Base-by-base conservation (phyloP, 2,329 filamentous ascomycete species). In the Hansfordia pulvinata region DNA sequence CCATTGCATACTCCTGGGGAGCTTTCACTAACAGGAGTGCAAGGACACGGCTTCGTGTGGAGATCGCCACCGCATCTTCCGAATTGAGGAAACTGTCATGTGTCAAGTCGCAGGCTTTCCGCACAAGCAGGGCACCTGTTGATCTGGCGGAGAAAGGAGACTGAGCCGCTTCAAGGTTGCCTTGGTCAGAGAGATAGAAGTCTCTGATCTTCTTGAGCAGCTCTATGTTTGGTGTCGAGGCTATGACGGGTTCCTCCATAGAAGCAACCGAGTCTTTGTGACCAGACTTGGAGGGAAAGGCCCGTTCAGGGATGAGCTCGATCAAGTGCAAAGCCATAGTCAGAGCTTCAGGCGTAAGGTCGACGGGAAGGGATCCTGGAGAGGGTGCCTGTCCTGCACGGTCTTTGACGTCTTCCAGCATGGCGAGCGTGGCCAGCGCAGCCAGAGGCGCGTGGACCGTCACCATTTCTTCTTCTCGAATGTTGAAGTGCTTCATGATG, bases 381-480 rank as follows among this genome's bases (percentile, higher is more conserved):
- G n/a, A n/a, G n/a, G n/a, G n/a, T n/a, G n/a, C n/a, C n/a, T n/a
- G n/a, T n/a, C n/a, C n/a, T n/a, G n/a, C n/a, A 31, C 47, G 49
- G 32, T 54, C 53, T 31, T 53, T 60, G 3, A 56, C 50, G 30
- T 77, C 60, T 42, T 74, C 57, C 21, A 76, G 53, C 69, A 69
- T 76, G 37, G 56, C 58, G 17, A 64, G 53, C 15, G 79, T 58
- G 4, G 75, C 70, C n/a, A 92, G 52, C 3, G 74, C 65, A 28
- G 79, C 66, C 16, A 92, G 53, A 18, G 88, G 88, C 17, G 86
- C 79, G 52, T 96, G 88, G 13, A 82, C 58, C 2, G 80, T 71
- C 10, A 93, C 53, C 88, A 98, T 96, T 45, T 98, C 92, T 49
- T 96, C 90, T 52, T 98, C 90, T 28, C 77, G 73, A 26, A 96